phyloP scores from a whole-genome alignment of 2,329 filamentous ascomycete species.

The Tolypocladium album region DNA sequence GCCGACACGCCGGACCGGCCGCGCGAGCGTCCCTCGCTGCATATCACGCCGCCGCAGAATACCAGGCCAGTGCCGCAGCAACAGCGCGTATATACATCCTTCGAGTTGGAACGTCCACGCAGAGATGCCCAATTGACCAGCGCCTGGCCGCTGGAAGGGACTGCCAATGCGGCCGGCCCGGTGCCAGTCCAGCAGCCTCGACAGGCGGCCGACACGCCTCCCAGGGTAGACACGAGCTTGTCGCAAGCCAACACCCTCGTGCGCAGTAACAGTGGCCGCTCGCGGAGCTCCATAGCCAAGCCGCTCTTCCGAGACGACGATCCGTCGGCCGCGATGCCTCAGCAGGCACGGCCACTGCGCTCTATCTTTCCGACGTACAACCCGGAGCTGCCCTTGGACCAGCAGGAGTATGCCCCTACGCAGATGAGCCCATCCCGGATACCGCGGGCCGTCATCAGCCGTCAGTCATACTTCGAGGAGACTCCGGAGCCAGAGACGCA shows the following conservation, averaged over 20 bases:
- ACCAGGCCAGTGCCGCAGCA: background rate
- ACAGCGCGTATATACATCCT: background rate
- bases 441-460: slow-evolving; percentile 53
- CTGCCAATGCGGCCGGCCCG: slow-evolving; percentile 6
- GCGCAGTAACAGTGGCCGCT: slow-evolving; percentile 36
- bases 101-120: background rate
- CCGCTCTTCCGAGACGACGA: slow-evolving; percentile 29
- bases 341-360: slow-evolving; percentile 30
- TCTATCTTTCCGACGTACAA: slow-evolving; percentile 74
- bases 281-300: slow-evolving; percentile 48
- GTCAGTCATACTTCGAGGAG: slow-evolving; percentile 42
- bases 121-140: background rate
- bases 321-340: slow-evolving; percentile 12
- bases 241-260: slow-evolving; percentile 39
- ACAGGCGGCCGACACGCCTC: slow-evolving; percentile 30
- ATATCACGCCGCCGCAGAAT: slow-evolving; percentile 11
- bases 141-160: slow-evolving; percentile 3
- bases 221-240: slow-evolving; percentile 38
- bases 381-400: slow-evolving; percentile 51
- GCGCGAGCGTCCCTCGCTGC: slow-evolving; percentile 1
- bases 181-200: slow-evolving; percentile 26
- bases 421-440: slow-evolving; percentile 54
- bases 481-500: background rate
- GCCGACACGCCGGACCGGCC: slow-evolving; percentile 11
- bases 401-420: slow-evolving; percentile 61